Percentiles rank a stretch among this genome's conserved stretches.
Conservation (phyloP, 2,329 filamentous ascomycete species). For the Bipolaris cookei region DNA sequence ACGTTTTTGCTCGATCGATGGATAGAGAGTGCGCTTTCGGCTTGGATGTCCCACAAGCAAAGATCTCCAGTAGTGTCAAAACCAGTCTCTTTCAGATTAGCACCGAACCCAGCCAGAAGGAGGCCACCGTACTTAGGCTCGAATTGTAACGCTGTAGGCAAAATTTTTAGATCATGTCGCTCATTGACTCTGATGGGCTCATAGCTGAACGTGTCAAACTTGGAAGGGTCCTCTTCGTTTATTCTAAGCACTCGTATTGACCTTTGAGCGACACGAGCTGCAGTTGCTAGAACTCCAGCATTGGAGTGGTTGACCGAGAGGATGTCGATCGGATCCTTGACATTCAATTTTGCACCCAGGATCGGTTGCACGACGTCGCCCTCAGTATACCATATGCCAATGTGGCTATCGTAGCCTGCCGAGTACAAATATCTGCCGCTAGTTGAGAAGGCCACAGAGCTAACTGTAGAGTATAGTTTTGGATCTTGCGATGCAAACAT, state of each 20-base stretch:
- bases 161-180: constrained; percentile 37
- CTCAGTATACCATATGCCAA: constrained; percentile 52
- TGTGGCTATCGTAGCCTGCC: constrained; percentile 61
- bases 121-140: constrained; percentile 45
- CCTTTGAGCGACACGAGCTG: constrained; percentile 45
- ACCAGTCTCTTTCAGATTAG: constrained; percentile 43
- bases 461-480: constrained; percentile 63
- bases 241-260: constrained; percentile 44
- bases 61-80: constrained; percentile 58
- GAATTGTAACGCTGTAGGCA: constrained; percentile 43
- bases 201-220: constrained; percentile 22
- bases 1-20: constrained; percentile 59
- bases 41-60: constrained; percentile 60
- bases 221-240: constrained; percentile 21
- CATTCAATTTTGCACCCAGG: constrained; percentile 42
- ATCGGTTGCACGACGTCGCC: constrained; percentile 33
- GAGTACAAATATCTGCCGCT: constrained; percentile 57
- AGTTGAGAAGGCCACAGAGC: constrained; percentile 59
- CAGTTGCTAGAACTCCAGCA: constrained; percentile 57
- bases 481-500: constrained; percentile 59
- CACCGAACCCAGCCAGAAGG: constrained; percentile 63
- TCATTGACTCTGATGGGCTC: constrained; percentile 40
- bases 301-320: constrained; percentile 52
- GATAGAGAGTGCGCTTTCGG: constrained; percentile 51
- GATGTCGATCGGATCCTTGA: constrained; percentile 59